phyloP scores from a whole-genome alignment of 1,284 basidiomycete genomes.

The Boletus holoroseus region DNA sequence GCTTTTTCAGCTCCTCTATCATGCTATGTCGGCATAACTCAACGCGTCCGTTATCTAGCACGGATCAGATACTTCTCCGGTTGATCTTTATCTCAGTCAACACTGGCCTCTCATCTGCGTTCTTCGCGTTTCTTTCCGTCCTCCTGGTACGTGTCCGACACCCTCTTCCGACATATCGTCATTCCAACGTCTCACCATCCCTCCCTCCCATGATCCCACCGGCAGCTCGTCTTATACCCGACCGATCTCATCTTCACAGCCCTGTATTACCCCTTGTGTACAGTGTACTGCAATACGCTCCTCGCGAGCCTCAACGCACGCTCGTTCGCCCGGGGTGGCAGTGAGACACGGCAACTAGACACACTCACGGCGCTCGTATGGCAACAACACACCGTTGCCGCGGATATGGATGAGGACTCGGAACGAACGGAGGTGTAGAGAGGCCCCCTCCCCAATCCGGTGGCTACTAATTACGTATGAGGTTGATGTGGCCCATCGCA shows the following conservation, averaged over 20 bases:
- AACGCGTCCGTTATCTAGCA: conserved; percentile 9
- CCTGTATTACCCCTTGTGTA: conserved; percentile 30
- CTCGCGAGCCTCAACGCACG: conserved; percentile 32
- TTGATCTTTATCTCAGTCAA: conserved; percentile 27
- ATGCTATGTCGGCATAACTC: background rate
- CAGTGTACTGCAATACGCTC: conserved; percentile 33
- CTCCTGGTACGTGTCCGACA: conserved; percentile 15
- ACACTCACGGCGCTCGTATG: conserved; percentile 7
- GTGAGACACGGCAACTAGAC: background rate
- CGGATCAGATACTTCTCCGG: conserved; percentile 23
- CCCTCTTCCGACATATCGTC: background rate
- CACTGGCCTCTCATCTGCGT: conserved; percentile 24
- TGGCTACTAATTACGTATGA: background rate
- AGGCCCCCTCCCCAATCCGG: background rate
- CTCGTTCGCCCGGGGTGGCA: conserved; percentile 13
- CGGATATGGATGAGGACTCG: background rate
- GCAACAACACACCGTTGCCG: background rate
- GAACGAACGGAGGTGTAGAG: conserved; percentile 1
- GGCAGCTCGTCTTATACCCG: conserved; percentile 24
- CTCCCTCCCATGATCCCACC: background rate
- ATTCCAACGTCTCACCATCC: background rate
- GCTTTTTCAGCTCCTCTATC: background rate
- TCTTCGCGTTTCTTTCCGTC: conserved; percentile 25
- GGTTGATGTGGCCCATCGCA: background rate
- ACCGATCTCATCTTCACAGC: conserved; percentile 24